Conservation (phyloP, 139 green algal genomes). For the Mychonastes homosphaera region DNA sequence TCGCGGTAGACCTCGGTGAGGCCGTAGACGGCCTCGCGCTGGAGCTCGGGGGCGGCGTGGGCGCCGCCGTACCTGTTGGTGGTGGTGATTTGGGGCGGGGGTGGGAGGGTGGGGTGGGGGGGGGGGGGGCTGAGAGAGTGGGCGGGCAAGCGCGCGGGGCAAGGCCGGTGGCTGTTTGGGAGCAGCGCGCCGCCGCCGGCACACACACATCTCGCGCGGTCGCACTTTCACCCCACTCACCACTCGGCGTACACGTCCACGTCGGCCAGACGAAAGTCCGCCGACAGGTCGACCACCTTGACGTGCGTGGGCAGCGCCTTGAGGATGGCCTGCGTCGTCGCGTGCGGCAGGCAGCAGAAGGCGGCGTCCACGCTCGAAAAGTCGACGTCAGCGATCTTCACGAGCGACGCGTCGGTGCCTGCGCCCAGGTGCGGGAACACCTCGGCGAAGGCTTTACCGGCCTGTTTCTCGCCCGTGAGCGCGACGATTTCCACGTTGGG, state of each 20-base stretch:
- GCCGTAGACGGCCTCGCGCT: slow-evolving; percentile 93
- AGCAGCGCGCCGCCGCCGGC: background rate
- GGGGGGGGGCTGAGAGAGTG: no score
- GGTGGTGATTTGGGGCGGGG: background rate
- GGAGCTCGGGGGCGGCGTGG: slow-evolving; percentile 82
- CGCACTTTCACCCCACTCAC: no score
- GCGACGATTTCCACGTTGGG: slow-evolving; percentile 66
- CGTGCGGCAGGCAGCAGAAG: slow-evolving; percentile 98
- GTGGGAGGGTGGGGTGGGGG: background rate
- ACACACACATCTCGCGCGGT: background rate
- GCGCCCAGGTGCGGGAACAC: slow-evolving; percentile 85
- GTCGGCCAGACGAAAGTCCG: slow-evolving; percentile 88
- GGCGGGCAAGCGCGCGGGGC: no score
- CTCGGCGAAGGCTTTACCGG: slow-evolving; percentile 79
- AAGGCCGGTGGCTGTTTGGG: no score
- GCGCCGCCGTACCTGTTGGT: slow-evolving; percentile 71
- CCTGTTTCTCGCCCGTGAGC: slow-evolving; percentile 84
- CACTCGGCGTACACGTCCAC: slow-evolving; percentile 81
- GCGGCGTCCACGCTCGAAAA: slow-evolving; percentile 70
- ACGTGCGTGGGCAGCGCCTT: slow-evolving; percentile 61
- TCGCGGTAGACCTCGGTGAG: slow-evolving; percentile 87
- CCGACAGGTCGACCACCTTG: slow-evolving; percentile 92
- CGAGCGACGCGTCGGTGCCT: slow-evolving; percentile 50
- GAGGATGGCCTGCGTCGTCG: slow-evolving; percentile 88
- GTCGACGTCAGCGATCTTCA: slow-evolving; percentile 84